A percentile compares a stretch with the other conserved stretches of the same genome.
Evolutionary conservation across 2,329 filamentous ascomycete genomes (phyloP).

Genomic region (Cercospora zeae-maydis): DNA sequence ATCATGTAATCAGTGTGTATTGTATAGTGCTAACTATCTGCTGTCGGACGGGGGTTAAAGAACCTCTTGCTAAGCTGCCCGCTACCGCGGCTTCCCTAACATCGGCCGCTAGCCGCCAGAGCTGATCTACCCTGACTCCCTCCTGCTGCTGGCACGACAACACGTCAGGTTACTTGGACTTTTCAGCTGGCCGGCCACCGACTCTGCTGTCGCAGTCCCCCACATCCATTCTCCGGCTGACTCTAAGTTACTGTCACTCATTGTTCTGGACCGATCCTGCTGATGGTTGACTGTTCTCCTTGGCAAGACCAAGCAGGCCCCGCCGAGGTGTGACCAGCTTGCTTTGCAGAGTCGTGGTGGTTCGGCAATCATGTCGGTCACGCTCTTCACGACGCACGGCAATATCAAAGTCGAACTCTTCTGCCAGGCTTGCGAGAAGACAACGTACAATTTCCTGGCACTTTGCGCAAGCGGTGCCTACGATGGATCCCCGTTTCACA

Average conservation of each 20-base stretch:
- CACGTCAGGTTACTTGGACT: constrained; percentile 2
- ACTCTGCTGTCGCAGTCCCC: constrained; percentile 10
- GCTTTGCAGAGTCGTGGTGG: background rate
- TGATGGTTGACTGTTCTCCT: background rate
- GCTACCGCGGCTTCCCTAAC: too few relatives aligned
- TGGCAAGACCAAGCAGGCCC: background rate
- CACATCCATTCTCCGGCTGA: constrained; percentile 16
- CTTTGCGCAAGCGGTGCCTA: constrained; percentile 79
- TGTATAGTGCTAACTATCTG: too few relatives aligned
- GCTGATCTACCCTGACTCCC: constrained; percentile 4
- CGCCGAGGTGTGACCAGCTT: constrained; percentile 9
- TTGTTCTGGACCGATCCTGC: background rate
- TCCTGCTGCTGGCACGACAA: constrained; percentile 6
- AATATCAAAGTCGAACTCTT: constrained; percentile 95
- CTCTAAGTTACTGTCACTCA: background rate
- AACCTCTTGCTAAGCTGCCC: too few relatives aligned
- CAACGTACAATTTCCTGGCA: constrained; percentile 84
- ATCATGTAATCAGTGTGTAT: too few relatives aligned
- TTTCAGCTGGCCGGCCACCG: constrained; percentile 6
- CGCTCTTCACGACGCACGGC: constrained; percentile 80
- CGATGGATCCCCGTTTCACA: constrained; percentile 71
- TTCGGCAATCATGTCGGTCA: constrained; percentile 46
- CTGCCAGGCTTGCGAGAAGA: constrained; percentile 90
- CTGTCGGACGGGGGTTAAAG: too few relatives aligned
- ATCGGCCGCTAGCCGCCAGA: background rate